Base-by-base conservation (phyloP, 2,329 filamentous ascomycete species). In the Clonostachys rhizophaga region DNA sequence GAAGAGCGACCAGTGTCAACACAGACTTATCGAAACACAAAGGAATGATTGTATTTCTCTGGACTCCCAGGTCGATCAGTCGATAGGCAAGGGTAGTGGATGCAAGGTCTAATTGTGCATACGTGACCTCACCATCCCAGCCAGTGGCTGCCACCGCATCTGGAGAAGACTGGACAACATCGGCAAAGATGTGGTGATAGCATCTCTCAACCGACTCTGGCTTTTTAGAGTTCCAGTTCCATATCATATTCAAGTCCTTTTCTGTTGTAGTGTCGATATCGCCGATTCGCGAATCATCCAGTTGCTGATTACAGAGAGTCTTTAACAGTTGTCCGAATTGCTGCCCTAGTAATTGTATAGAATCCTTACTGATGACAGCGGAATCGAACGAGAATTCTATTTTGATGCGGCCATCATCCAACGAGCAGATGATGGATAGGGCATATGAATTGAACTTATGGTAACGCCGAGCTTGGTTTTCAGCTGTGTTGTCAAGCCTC, bases 11-110 rank as follows among this genome's bases (percentile, higher is more conserved):
- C 14, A 58, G 45, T 1, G 56, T 56, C 61, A 61, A 69, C 37
- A 52, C 55, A 5, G 64, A 67, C 52, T 69, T 70, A 20, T 67
- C 61, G 40, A 68, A 67, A 42, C 57, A 62, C 13, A 69, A 49
- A 1, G 64, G 63, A 6, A 67, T 57, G 1, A 60, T 36, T n/a
- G 36, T 39, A n/a, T 39, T 46, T 2, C 44, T 46, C 34, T 55
- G 60, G 2, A 52, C 51, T 10, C 59, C 49, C 6, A 49, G 35
- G 9, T 42, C 40, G 10, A 36, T 16, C n/a, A 60, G 40, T 9
- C 55, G 52, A 9, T 50, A 37, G 37, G 36, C 55, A 40, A 45
- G 52, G 10, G 0, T 46, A 9, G 17, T 50, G 42, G 20, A 58
- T 14, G 43, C 34, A 1, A 44, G 39, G 2, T 58, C 46, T 6